Evolutionary conservation across 306 rosid genomes (phyloP), one percentile per base, ranked within the genome.

Genomic region (Cucurbita moschata): DNA sequence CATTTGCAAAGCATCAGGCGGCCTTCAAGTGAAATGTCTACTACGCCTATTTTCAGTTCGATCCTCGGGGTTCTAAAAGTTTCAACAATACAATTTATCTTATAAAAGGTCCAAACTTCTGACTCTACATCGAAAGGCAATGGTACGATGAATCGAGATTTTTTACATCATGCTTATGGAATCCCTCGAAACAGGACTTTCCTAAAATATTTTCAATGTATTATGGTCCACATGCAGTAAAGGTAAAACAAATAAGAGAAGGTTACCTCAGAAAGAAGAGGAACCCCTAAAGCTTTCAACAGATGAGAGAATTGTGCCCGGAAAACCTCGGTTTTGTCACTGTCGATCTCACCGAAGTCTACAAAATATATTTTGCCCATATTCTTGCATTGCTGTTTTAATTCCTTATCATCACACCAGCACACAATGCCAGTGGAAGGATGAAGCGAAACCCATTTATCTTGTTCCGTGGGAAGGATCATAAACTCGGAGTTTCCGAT

Each of bases 391-490:
- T 90, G 89, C 71, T 85, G 82, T 81, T 71, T 81, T 64, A 93
- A 84, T 75, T 71, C 81, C 77, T 71, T 77, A 79, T 90, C 88
- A 81, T 93, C 96, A 83, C 88, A 85, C 91, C 92, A 93, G 83
- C 97, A 93, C 80, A 89, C 84, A 51, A 88, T 86, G 79, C 96
- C 96, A 75, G 83, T 86, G 57, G 88, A 88, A 79, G 92, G 89
- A 79, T 90, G 96, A 74, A 93, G 82, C 18, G 98, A 93, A 62
- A 86, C 97, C 98, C 98, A 93, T 82, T 76, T 90, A 82, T 93
- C 96, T 75, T 86, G 96, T 69, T 79, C 81, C 54, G 98, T 88
- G 39, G 98, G 98, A 82, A 93, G 98, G 81, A 93, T 87, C 4
- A 76, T 71, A 77, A 73, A 86, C 76, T 93, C 89, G 62, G 79